Evolutionary conservation across 495 filamentous ascomycete species (phyloP).

Genomic region (Penicillium cataractarum): DNA sequence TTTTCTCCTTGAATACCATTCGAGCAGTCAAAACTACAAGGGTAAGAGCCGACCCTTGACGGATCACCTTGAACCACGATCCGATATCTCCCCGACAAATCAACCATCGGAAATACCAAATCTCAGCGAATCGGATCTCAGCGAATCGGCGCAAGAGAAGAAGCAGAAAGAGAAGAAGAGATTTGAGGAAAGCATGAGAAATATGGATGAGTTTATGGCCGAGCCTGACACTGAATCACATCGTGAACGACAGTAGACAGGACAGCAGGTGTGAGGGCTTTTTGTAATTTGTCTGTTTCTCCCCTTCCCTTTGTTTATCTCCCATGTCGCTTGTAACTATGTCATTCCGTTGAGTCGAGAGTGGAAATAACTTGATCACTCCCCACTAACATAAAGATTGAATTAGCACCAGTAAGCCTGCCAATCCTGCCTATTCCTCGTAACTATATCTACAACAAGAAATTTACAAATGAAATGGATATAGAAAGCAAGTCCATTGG

Average conservation of each 20-base stretch:
- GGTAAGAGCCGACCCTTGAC: neutral
- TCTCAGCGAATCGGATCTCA: too few relatives aligned
- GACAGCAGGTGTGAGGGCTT: too few relatives aligned
- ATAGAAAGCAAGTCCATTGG: constrained; percentile 19
- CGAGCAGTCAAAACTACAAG: neutral
- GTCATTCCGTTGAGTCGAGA: too few relatives aligned
- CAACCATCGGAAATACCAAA: neutral
- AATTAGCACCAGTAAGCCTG: too few relatives aligned
- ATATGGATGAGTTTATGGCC: neutral
- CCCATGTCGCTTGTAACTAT: too few relatives aligned
- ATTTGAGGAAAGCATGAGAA: neutral
- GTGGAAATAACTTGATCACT: too few relatives aligned
- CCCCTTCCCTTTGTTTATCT: too few relatives aligned
- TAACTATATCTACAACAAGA: neutral
- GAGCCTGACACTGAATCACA: neutral
- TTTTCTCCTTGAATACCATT: neutral
- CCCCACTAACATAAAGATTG: too few relatives aligned
- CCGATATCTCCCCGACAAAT: neutral
- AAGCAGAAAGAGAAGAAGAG: neutral
- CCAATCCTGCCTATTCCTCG: neutral
- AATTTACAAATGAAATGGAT: neutral
- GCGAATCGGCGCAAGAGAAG: neutral
- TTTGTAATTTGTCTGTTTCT: neutral
- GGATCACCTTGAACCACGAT: neutral
- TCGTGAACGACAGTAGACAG: neutral